Percentiles rank a stretch among this genome's conserved stretches.
phyloP scores from a whole-genome alignment of 163 green algal genomes.

The Prototheca cutis region DNA sequence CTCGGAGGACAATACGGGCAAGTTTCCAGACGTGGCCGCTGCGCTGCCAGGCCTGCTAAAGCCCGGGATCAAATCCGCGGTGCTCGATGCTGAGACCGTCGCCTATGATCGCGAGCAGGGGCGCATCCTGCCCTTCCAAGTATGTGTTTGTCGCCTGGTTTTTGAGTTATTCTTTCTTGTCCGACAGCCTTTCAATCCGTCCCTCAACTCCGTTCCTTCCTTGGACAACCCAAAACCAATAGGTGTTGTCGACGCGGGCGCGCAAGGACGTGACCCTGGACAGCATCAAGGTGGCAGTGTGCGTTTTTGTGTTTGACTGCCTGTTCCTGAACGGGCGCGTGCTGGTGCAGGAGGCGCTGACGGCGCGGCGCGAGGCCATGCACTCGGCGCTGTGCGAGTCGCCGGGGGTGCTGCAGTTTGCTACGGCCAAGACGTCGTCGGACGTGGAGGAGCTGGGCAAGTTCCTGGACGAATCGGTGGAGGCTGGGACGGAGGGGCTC shows the following conservation, averaged over 20 bases:
- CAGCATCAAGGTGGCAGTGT: constrained; percentile 83
- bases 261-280: constrained; percentile 82
- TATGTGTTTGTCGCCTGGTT: no score
- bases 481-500: constrained; percentile 82
- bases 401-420: constrained; percentile 71
- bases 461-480: constrained; percentile 87
- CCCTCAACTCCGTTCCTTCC: no score
- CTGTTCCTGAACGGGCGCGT: constrained; percentile 85
- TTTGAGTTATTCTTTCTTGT: no score
- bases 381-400: constrained; percentile 45
- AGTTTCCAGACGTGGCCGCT: constrained; percentile 77
- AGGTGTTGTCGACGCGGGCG: constrained; percentile 75
- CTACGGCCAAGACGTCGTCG: constrained; percentile 57
- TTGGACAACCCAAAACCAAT: no score
- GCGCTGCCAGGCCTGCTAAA: constrained; percentile 45
- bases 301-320: constrained; percentile 91
- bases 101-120: constrained; percentile 66
- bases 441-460: constrained; percentile 85
- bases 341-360: constrained; percentile 73
- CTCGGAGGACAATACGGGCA: constrained; percentile 82
- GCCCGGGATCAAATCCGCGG: constrained; percentile 45
- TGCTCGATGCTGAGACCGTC: constrained; percentile 89
- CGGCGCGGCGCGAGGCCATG: constrained; percentile 64
- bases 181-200: no score
- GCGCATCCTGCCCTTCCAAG: constrained; percentile 92